phyloP scores from a whole-genome alignment of 345 rosid genomes.

The Eutrema yunnanense region DNA sequence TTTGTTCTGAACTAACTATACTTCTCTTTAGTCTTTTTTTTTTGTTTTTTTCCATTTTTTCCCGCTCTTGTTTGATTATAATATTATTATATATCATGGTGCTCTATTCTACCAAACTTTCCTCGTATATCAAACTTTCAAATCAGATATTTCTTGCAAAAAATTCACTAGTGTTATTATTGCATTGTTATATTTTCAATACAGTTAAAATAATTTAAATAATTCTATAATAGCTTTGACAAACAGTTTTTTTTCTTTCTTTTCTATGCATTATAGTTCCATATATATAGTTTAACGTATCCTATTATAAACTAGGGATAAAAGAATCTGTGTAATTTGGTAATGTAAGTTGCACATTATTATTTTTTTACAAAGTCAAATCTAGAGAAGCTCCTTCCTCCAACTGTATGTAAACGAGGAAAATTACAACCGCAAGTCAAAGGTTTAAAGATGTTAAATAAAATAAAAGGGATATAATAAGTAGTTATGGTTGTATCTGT shows the following conservation, averaged over 20 bases:
- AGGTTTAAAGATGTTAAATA: background rate
- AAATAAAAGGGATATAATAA: background rate
- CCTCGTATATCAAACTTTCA: slow-evolving; percentile 34
- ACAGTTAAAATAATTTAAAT: background rate
- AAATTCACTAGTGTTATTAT: background rate
- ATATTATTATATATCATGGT: background rate
- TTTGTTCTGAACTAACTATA: slow-evolving; percentile 10
- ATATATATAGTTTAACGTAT: too few species aligned
- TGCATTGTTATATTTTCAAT: background rate
- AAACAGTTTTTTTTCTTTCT: background rate
- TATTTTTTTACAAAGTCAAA: background rate
- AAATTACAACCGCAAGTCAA: slow-evolving; percentile 33
- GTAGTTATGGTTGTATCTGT: slow-evolving; percentile 33
- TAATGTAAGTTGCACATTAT: background rate
- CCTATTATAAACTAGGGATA: background rate
- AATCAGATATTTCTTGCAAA: background rate
- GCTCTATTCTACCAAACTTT: slow-evolving; percentile 27
- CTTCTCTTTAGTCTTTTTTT: background rate
- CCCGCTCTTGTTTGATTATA: background rate
- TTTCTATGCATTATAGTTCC: background rate
- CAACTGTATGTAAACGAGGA: slow-evolving; percentile 22
- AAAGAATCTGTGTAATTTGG: background rate
- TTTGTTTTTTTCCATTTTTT: background rate
- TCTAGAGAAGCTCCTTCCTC: background rate
- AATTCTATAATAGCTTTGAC: background rate